Conservation (phyloP, 345 rosid species). For the Salix viminalis region DNA sequence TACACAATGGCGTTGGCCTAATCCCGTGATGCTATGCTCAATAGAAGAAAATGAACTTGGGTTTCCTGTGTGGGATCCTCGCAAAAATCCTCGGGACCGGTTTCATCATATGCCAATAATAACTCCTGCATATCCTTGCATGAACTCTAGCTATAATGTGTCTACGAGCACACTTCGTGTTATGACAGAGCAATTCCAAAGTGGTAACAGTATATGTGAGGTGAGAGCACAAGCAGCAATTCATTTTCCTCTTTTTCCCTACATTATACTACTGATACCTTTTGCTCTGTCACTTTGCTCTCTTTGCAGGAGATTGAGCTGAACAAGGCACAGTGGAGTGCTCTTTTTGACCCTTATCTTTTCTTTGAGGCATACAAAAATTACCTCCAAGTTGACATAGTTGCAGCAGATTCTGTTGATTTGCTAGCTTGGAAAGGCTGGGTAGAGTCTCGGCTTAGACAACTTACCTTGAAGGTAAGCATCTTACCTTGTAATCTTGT, state of each 20-base stretch:
- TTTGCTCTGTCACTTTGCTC: conserved; percentile 1
- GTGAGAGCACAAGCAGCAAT: conserved; percentile 21
- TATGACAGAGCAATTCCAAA: conserved; percentile 65
- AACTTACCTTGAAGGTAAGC: conserved; percentile 59
- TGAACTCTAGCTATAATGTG: conserved; percentile 79
- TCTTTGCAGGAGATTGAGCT: conserved; percentile 53
- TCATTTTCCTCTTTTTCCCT: background rate
- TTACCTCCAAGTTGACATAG: conserved; percentile 64
- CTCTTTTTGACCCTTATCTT: conserved; percentile 56
- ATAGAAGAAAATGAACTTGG: conserved; percentile 65
- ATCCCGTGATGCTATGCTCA: conserved; percentile 72
- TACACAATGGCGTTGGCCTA: conserved; percentile 80
- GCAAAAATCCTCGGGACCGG: conserved; percentile 61
- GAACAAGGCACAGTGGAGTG: conserved; percentile 57
- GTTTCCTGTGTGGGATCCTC: conserved; percentile 68
- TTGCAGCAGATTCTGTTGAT: conserved; percentile 54
- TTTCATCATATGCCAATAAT: conserved; percentile 69
- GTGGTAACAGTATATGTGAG: conserved; percentile 57
- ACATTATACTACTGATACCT: conserved; percentile 2
- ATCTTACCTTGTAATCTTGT: conserved; percentile 4
- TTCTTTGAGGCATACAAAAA: conserved; percentile 71
- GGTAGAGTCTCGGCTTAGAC: conserved; percentile 78
- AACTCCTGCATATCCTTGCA: conserved; percentile 82
- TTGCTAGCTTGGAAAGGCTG: conserved; percentile 72
- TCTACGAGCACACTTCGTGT: conserved; percentile 66